These are phyloP conservation scores for Sporothrix brasiliensis DNA, from an alignment of 2,329 filamentous ascomycete genomes.

Conservation along the genomic window DNA sequence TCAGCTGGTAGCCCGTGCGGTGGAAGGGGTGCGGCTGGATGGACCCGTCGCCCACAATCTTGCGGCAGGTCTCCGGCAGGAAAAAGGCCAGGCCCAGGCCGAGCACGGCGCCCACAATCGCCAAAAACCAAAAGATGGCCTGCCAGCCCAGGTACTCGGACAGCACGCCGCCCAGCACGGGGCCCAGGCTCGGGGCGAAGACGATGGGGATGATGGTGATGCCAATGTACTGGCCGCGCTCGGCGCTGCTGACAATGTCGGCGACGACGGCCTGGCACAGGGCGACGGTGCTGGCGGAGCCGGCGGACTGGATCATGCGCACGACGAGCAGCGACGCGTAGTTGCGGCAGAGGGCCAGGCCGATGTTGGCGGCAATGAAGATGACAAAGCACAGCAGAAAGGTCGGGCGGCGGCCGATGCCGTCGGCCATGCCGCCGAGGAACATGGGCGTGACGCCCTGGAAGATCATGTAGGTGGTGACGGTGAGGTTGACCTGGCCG, in stretches of 20 bases:
- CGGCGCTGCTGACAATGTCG: slow-evolving; percentile 63
- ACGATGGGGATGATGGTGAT: slow-evolving; percentile 53
- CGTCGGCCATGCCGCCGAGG: slow-evolving; percentile 59
- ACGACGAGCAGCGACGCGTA: slow-evolving; percentile 57
- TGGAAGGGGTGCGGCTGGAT: slow-evolving; percentile 38
- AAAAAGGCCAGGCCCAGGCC: slow-evolving; percentile 51
- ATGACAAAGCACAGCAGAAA: slow-evolving; percentile 57
- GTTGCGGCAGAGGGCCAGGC: slow-evolving; percentile 53
- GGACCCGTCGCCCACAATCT: slow-evolving; percentile 58
- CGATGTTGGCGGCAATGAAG: slow-evolving; percentile 58
- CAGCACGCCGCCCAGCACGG: slow-evolving; percentile 62
- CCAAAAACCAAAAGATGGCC: slow-evolving; percentile 64
- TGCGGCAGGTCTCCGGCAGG: slow-evolving; percentile 57
- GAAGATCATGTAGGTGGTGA: slow-evolving; percentile 62
- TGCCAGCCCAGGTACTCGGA: slow-evolving; percentile 61
- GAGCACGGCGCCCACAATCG: slow-evolving; percentile 50
- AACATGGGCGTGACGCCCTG: slow-evolving; percentile 63
- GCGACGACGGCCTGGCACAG: slow-evolving; percentile 61
- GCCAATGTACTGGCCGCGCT: slow-evolving; percentile 63
- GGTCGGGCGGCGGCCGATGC: slow-evolving; percentile 55
- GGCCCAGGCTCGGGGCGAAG: slow-evolving; percentile 54
- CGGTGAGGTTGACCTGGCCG: slow-evolving; percentile 52
- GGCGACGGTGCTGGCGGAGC: slow-evolving; percentile 62
- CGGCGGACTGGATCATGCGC: slow-evolving; percentile 60
- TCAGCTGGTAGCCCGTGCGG: slow-evolving; percentile 33